A percentile compares a stretch with the other conserved stretches of the same genome.
phyloP scores from a whole-genome alignment of 2,329 filamentous ascomycete species.

The Apiospora rasikravindrae region DNA sequence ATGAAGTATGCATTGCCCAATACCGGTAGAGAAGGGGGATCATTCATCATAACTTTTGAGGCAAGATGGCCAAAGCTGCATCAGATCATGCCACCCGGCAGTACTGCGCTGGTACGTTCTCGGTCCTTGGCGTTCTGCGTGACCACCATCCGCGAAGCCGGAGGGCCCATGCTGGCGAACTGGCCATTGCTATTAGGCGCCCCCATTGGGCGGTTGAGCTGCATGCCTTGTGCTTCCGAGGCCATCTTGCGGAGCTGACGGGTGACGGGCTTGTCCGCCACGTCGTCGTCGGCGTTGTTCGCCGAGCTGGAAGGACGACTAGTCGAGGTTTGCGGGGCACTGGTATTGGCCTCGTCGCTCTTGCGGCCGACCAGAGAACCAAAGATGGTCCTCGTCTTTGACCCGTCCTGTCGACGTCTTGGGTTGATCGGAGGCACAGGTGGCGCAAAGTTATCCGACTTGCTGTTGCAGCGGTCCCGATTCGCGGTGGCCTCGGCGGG shows the following conservation, averaged over 20 bases:
- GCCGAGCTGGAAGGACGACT: slow-evolving; percentile 22
- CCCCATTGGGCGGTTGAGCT: slow-evolving; percentile 25
- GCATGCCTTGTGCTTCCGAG: slow-evolving; percentile 41
- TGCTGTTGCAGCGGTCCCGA: slow-evolving; percentile 45
- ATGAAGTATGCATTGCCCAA: slow-evolving; percentile 14
- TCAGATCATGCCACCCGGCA: slow-evolving; percentile 55
- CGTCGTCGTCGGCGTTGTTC: slow-evolving; percentile 42
- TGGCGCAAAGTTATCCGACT: slow-evolving; percentile 45
- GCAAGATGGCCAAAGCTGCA: neutral
- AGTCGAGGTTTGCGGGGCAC: slow-evolving; percentile 35
- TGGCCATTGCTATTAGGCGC: slow-evolving; percentile 27
- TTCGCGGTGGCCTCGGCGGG: slow-evolving; percentile 39
- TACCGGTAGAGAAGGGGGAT: neutral
- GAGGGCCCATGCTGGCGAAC: slow-evolving; percentile 38
- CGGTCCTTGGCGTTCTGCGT: slow-evolving; percentile 30
- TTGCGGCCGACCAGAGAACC: slow-evolving; percentile 42
- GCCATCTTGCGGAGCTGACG: slow-evolving; percentile 50
- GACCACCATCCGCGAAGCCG: slow-evolving; percentile 41
- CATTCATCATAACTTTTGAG: neutral
- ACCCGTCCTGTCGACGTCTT: slow-evolving; percentile 49
- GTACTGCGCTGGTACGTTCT: slow-evolving; percentile 32
- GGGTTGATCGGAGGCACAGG: slow-evolving; percentile 66
- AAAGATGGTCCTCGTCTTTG: slow-evolving; percentile 47
- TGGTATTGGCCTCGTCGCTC: slow-evolving; percentile 40
- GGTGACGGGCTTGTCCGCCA: slow-evolving; percentile 43